Evolutionary conservation across 2,329 filamentous ascomycete species (phyloP).

Genomic region (Monilinia laxa): DNA sequence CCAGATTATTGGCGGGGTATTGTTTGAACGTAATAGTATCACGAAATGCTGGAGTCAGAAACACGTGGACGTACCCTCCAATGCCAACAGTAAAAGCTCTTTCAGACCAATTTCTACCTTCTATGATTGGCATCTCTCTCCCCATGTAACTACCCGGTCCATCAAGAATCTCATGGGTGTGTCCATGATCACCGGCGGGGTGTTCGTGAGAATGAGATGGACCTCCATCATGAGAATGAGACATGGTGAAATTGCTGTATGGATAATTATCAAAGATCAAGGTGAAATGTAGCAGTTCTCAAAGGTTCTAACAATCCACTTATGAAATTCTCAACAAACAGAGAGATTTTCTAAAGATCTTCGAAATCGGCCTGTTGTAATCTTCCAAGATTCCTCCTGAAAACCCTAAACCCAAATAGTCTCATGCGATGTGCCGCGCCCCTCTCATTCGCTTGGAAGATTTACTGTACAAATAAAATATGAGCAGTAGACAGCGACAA

Average conservation of each 20-base stretch:
- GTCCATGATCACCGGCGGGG: constrained; percentile 74
- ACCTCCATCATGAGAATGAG: constrained; percentile 35
- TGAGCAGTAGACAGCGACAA: too few relatives aligned
- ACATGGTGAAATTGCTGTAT: constrained; percentile 18
- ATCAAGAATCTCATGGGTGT: constrained; percentile 92
- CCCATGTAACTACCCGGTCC: constrained; percentile 87
- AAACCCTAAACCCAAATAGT: constrained; percentile 3
- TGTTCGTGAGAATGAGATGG: constrained; percentile 55
- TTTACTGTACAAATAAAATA: background rate
- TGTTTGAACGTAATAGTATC: background rate
- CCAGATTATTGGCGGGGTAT: constrained; percentile 19
- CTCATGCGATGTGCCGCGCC: background rate
- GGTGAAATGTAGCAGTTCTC: background rate
- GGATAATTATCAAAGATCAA: background rate
- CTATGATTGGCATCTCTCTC: constrained; percentile 89
- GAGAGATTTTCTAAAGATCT: background rate
- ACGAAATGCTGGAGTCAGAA: constrained; percentile 15
- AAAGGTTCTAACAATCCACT: background rate
- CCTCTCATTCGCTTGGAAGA: constrained; percentile 9
- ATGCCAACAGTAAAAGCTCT: constrained; percentile 97
- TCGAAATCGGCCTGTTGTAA: background rate
- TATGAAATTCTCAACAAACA: background rate
- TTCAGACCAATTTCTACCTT: constrained; percentile 83
- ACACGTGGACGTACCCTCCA: constrained; percentile 66
- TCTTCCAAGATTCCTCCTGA: background rate